Base-by-base conservation (phyloP, 139 green algal species). In the Chlorokybus atmophyticus region DNA sequence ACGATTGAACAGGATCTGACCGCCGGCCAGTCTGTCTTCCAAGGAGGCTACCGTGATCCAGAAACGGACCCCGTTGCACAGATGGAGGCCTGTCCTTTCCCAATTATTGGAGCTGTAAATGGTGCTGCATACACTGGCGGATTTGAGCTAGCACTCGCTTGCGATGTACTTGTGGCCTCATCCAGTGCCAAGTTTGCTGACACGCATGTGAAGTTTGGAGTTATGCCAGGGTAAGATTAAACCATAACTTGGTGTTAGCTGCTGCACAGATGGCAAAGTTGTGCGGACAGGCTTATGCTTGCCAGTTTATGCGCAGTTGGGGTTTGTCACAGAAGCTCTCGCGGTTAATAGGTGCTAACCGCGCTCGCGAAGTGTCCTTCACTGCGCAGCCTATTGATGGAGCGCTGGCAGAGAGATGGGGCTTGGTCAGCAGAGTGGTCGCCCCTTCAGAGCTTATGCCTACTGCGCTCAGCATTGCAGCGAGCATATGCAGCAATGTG, bases 101-200 rank as follows among this genome's bases (percentile, higher is more conserved):
- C 68, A n/a, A 79, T 76, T 29, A 62, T 79, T 23, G 55, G 71
- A 26, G 71, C 56, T 7, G 61, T 75, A 30, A 70, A 79, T 40
- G 71, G 71, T 29, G 48, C 54, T 19, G 59, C 53, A 5, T 44
- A 76, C 25, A 76, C 68, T 48, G 71, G 63, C 0, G 71, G 71
- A 3, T 75, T 79, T 60, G 71, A 79, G 51, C 57, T 79, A 27
- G 55, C 67, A 2, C 59, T 79, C 8, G 71, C 71, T 2, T 76
- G 67, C 28, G 71, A 79, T 57, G 60, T 79, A 7, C 44, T 79
- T 1, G 29, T 79, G 2, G 60, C 44, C 26, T 64, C 60, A 50
- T 52, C 29, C 4, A 28, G 32, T 0, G 71, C 71, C 2, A 48
- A 39, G 21, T 75, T 73, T 38, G 35, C 35, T 1, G 71, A 79